Evolutionary conservation across 2,329 filamentous ascomycete genomes (phyloP), one percentile per base, ranked within the genome.

Genomic region (Fusarium mexicanum): DNA sequence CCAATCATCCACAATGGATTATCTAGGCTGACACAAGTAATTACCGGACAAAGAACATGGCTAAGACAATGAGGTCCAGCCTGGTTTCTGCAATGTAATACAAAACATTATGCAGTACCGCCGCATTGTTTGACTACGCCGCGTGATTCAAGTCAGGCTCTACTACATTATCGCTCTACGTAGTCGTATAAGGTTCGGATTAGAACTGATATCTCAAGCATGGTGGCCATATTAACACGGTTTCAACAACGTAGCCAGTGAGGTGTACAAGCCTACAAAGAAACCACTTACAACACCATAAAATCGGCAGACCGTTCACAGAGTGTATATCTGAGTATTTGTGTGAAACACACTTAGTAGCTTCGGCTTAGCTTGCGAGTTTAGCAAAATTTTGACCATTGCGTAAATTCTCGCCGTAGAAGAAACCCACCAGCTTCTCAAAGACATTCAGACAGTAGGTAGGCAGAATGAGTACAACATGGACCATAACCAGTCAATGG

Each of bases 71-170:
- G 17, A 31, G n/a, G 6, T 24, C 8, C 26, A 57, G 13, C 9
- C 9, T 20, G 38, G 17, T 22, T 20, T 57, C 18, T 57, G 37
- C 22, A 31, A 16, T 20, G 38, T 7, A 24, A 57, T 24, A 43
- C 53, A 57, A 57, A 33, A 18, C n/a, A 20, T 31, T n/a, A 9
- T 31, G 10, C 53, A 20, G 87, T 38, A 69, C 87, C 4, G 77
- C 85, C 2, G 90, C 92, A 77, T 82, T 91, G 64, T 68, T 89
- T 40, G 90, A 87, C 11, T 90, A 91, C 5, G 89, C 88, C 1
- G 83, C 92, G 65, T 93, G 92, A 82, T 91, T 89, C 86, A 88
- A 92, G 59, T 84, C 89, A 1, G 90, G 90, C 12, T 87, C 92
- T 75, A 90, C 89, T 1, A 86, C 88, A 5, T 79, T 92, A 4